phyloP scores from a whole-genome alignment of 192 early-diverging fungal species.

The Dispira parvispora region DNA sequence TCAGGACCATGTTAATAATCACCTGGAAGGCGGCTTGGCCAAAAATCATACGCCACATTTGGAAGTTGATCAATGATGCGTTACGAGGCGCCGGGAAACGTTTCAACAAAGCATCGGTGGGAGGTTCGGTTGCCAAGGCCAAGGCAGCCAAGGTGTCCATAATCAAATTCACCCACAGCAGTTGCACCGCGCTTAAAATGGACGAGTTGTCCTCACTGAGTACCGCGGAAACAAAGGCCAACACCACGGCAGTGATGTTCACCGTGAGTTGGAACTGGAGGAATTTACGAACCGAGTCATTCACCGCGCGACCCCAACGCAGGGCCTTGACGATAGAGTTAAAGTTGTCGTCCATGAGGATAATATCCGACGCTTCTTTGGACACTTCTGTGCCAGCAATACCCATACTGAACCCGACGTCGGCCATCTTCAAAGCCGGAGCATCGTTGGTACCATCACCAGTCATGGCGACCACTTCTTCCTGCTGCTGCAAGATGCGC shows the following conservation, averaged over 20 bases:
- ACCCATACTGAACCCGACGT: slow-evolving; percentile 91
- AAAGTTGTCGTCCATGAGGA: slow-evolving; percentile 85
- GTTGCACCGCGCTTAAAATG: slow-evolving; percentile 74
- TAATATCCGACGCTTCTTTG: slow-evolving; percentile 69
- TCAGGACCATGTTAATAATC: slow-evolving; percentile 42
- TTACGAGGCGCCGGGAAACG: slow-evolving; percentile 57
- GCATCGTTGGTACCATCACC: slow-evolving; percentile 80
- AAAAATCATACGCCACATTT: slow-evolving; percentile 87
- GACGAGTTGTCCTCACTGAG: slow-evolving; percentile 47
- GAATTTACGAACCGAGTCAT: slow-evolving; percentile 76
- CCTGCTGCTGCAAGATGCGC: slow-evolving; percentile 43
- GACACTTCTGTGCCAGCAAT: slow-evolving; percentile 74
- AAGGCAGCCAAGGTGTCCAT: slow-evolving; percentile 88
- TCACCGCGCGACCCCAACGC: slow-evolving; percentile 66
- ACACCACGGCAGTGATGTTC: slow-evolving; percentile 58
- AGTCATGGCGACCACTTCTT: slow-evolving; percentile 62
- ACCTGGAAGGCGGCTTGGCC: slow-evolving; percentile 87
- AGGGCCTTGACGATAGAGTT: slow-evolving; percentile 60
- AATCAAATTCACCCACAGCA: slow-evolving; percentile 91
- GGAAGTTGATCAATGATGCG: slow-evolving; percentile 65
- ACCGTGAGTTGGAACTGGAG: slow-evolving; percentile 74
- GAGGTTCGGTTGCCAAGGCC: slow-evolving; percentile 82
- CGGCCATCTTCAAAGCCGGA: slow-evolving; percentile 72
- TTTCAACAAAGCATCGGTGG: slow-evolving; percentile 64
- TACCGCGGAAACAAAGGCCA: slow-evolving; percentile 51